These are phyloP conservation scores for Leucogyrophana mollusca DNA, from an alignment of 768 basidiomycete genomes.

Conservation along the genomic window DNA sequence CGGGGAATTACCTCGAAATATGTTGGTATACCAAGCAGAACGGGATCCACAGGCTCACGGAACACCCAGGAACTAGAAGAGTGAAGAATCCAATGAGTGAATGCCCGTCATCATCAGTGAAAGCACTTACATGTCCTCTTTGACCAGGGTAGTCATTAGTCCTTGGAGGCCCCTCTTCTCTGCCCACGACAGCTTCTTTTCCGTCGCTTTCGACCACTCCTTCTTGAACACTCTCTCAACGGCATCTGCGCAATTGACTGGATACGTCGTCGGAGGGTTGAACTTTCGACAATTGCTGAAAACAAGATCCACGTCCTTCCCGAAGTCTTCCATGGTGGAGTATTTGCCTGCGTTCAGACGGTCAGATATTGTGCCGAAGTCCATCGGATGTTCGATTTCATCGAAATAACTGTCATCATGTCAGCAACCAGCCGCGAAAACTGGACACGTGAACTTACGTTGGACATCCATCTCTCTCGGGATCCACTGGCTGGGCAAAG, in stretches of 20 bases:
- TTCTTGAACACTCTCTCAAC: constrained; percentile 77
- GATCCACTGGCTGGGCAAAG: constrained; percentile 84
- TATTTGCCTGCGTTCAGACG: constrained; percentile 73
- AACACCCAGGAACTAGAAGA: constrained; percentile 67
- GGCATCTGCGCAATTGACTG: constrained; percentile 65
- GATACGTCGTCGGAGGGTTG: constrained; percentile 81
- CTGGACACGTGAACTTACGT: constrained; percentile 61
- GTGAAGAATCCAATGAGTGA: neutral
- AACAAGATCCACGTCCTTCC: constrained; percentile 76
- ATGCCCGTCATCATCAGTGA: constrained; percentile 1
- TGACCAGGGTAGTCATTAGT: constrained; percentile 64
- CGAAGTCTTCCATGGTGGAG: constrained; percentile 77
- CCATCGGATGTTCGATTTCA: constrained; percentile 93
- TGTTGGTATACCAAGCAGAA: constrained; percentile 75
- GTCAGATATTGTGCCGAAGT: constrained; percentile 76
- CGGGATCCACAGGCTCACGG: constrained; percentile 87
- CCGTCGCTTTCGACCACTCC: constrained; percentile 81
- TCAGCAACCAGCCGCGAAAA: constrained; percentile 1
- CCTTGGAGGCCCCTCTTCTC: constrained; percentile 81
- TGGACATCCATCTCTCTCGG: constrained; percentile 80
- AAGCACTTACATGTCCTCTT: constrained; percentile 63
- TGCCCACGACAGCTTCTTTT: constrained; percentile 68
- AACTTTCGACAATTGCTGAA: constrained; percentile 90
- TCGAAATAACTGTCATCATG: constrained; percentile 70
- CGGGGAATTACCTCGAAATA: constrained; percentile 85